A percentile compares a stretch with the other conserved stretches of the same genome.
Conservation (phyloP, 2,329 filamentous ascomycete species). For the Elsinoe perseae region DNA sequence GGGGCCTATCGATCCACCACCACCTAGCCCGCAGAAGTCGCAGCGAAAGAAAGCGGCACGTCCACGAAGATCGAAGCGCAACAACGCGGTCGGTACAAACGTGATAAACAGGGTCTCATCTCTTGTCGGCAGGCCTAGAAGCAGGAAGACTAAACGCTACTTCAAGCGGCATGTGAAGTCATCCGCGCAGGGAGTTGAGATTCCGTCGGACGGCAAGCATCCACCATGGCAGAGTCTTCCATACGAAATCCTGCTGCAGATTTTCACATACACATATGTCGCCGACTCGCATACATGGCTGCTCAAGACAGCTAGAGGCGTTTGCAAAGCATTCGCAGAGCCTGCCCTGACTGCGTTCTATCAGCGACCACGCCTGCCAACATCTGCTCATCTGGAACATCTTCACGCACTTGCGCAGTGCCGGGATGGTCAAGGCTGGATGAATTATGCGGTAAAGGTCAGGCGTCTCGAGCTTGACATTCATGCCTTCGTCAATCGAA, state of each 20-base stretch:
- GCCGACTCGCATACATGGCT: constrained; percentile 25
- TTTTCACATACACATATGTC: constrained; percentile 29
- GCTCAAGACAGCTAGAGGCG: constrained; percentile 26
- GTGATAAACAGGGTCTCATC: constrained; percentile 11
- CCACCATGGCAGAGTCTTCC: constrained; percentile 31
- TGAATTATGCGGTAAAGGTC: constrained; percentile 64
- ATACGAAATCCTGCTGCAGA: constrained; percentile 28
- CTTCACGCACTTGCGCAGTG: constrained; percentile 26
- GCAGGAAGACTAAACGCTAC: constrained; percentile 20
- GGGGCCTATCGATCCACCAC: neutral
- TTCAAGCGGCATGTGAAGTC: constrained; percentile 23
- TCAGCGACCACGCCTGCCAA: constrained; percentile 26
- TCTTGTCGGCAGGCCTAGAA: constrained; percentile 15
- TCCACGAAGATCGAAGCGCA: neutral
- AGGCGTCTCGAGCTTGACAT: constrained; percentile 63
- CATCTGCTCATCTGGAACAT: constrained; percentile 26
- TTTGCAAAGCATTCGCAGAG: constrained; percentile 29
- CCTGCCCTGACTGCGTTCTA: constrained; percentile 34
- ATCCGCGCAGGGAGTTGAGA: constrained; percentile 13
- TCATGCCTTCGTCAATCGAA: constrained; percentile 13
- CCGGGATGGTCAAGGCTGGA: constrained; percentile 24
- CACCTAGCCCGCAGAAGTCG: neutral
- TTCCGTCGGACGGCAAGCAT: constrained; percentile 27
- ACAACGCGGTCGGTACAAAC: neutral
- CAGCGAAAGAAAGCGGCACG: neutral